Base-by-base conservation (phyloP, 768 basidiomycete species). In the Tylopilus balloui region DNA sequence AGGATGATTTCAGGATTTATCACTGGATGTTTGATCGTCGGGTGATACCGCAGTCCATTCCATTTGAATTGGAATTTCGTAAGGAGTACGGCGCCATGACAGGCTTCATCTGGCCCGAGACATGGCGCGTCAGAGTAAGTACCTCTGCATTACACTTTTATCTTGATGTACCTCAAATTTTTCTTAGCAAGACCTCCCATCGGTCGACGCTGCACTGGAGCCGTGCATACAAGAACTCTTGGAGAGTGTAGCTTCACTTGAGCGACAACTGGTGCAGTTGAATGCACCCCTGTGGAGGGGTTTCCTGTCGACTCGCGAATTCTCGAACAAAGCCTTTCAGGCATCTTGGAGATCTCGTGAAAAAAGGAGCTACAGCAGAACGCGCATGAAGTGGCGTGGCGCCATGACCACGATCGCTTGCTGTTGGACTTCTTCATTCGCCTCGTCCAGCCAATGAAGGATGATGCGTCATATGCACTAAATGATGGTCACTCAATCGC, bases 21-120 rank as follows among this genome's bases (percentile, higher is more conserved):
- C 42, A 38, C 3, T 53, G 51, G 51, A 53, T 53, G 51, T 53
- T 53, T 2, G 51, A 53, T 35, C 51, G 51, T 19, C 42, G 25
- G 10, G 47, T 53, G 9, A 31, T 41, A 14, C 52, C 52, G 8
- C 52, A 45, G 28, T 41, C 24, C 24, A 4, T 25, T 8, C 24
- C 8, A 25, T 25, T 4, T 25, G 4, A 4, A 25, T 19, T 12
- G 4, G 38, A 35, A 1, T 50, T 53, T 23, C 21, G 32, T 6
- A 37, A 45, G 25, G 38, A 40, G 6, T 50, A 49, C 31, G 4
- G 3, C 1, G 6, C 14, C 23, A 50, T 45, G 52, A 53, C 38
- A 3, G n/a, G 17, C 19, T 37, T 50, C 27, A 53, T 53, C 11
- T 53, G 48, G 52, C 48, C 52, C 4, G 48, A 53, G n/a, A 31